Conservation (phyloP, 1,284 basidiomycete species). For the Sphaerobolus stellatus region DNA sequence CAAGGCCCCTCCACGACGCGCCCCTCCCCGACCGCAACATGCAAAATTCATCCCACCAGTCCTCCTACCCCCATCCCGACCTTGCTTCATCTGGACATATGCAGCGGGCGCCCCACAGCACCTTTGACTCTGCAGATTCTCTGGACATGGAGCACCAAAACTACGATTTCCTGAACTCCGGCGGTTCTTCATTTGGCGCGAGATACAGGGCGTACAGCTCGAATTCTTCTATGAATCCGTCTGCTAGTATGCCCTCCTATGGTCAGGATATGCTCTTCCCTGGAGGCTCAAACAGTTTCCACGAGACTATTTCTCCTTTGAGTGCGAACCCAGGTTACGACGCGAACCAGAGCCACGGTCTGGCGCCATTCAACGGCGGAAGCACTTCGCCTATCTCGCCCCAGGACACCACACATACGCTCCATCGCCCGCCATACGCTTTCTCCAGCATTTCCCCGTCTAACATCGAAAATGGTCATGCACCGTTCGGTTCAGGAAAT, state of each 20-base stretch:
- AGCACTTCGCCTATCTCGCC: slow-evolving; percentile 47
- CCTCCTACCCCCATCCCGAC: slow-evolving; percentile 19
- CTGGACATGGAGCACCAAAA: slow-evolving; percentile 13
- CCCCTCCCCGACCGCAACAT: slow-evolving; percentile 35
- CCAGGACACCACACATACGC: slow-evolving; percentile 52
- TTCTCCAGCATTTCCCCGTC: slow-evolving; percentile 46
- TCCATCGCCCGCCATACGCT: slow-evolving; percentile 49
- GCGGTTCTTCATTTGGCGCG: slow-evolving; percentile 8
- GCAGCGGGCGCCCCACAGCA: slow-evolving; percentile 9
- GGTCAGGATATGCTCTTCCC: slow-evolving; percentile 15
- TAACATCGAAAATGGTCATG: slow-evolving; percentile 39
- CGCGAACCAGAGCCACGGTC: neutral
- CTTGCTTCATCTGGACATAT: slow-evolving; percentile 27
- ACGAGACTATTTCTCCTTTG: slow-evolving; percentile 12
- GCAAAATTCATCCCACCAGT: slow-evolving; percentile 9
- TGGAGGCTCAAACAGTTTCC: slow-evolving; percentile 12
- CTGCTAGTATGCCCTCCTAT: slow-evolving; percentile 15
- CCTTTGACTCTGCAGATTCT: slow-evolving; percentile 14
- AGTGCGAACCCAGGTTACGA: slow-evolving; percentile 7
- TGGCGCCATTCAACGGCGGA: neutral
- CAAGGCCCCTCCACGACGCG: slow-evolving; percentile 48
- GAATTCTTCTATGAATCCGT: slow-evolving; percentile 9
- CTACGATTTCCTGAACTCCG: slow-evolving; percentile 14
- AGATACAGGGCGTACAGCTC: slow-evolving; percentile 12
- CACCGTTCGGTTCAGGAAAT: slow-evolving; percentile 33